These are phyloP conservation scores for Quercus aquifolioides DNA, from an alignment of 306 rosid species.

Conservation along the genomic window DNA sequence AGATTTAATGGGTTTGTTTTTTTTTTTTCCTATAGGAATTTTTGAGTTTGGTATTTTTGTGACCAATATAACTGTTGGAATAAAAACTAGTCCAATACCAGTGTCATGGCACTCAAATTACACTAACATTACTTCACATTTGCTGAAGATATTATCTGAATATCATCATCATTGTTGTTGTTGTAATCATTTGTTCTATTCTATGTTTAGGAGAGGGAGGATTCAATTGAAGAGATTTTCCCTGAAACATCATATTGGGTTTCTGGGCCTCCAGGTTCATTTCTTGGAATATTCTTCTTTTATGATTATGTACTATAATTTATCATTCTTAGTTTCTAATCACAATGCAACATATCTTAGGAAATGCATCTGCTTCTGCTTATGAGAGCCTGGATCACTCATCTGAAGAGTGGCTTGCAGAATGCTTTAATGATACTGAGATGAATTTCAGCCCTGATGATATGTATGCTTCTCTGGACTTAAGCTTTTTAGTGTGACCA, in stretches of 20 bases:
- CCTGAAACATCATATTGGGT: slow-evolving; percentile 48
- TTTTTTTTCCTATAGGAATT: neutral
- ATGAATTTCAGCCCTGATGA: slow-evolving; percentile 61
- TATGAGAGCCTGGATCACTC: slow-evolving; percentile 57
- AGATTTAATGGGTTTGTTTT: neutral
- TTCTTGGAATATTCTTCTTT: slow-evolving; percentile 12
- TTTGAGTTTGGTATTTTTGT: neutral
- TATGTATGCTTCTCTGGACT: slow-evolving; percentile 52
- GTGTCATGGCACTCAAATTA: slow-evolving; percentile 13
- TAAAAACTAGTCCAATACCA: neutral
- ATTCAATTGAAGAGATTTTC: slow-evolving; percentile 35
- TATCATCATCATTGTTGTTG: neutral
- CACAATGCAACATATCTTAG: slow-evolving; percentile 33
- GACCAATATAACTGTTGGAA: neutral
- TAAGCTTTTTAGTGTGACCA: slow-evolving; percentile 3
- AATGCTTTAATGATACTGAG: slow-evolving; percentile 63
- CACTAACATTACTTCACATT: neutral
- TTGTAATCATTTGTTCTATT: slow-evolving; percentile 7
- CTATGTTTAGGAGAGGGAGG: slow-evolving; percentile 51
- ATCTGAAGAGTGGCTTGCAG: slow-evolving; percentile 73
- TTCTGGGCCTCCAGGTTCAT: slow-evolving; percentile 55
- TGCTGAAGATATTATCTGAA: neutral
- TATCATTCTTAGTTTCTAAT: slow-evolving; percentile 10
- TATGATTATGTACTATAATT: neutral
- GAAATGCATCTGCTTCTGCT: slow-evolving; percentile 43